Evolutionary conservation across 108 stramenopile species (phyloP).

Genomic region (Cylindrotheca closterium): DNA sequence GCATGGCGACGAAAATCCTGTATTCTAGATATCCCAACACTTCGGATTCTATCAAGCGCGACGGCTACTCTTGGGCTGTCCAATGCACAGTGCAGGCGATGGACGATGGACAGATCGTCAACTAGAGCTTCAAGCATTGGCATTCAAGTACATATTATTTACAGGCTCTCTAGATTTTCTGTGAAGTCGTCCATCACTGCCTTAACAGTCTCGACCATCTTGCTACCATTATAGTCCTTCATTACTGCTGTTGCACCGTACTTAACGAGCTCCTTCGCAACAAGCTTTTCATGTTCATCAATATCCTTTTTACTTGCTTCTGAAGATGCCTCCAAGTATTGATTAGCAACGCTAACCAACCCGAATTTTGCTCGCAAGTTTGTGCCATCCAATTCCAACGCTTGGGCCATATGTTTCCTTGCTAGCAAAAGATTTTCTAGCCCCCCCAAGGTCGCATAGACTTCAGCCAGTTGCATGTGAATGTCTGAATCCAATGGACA

Average conservation of each 20-base stretch:
- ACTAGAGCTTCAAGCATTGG: no score
- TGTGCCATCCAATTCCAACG: conserved; percentile 63
- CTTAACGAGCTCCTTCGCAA: conserved; percentile 69
- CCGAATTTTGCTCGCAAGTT: conserved; percentile 73
- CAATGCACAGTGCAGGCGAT: no score
- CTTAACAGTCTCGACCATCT: conserved; percentile 47
- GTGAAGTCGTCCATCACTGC: conserved; percentile 46
- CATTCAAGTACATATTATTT: no score
- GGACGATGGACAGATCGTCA: no score
- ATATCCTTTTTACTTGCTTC: conserved; percentile 33
- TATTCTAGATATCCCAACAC: no score
- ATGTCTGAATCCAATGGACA: conserved; percentile 68
- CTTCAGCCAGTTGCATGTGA: conserved; percentile 69
- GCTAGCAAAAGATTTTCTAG: conserved; percentile 58
- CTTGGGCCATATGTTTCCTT: conserved; percentile 81
- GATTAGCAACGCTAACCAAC: conserved; percentile 57
- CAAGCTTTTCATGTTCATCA: conserved; percentile 63
- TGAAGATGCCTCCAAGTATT: conserved; percentile 64
- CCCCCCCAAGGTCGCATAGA: conserved; percentile 70
- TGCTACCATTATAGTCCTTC: conserved; percentile 57
- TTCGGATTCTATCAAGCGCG: no score
- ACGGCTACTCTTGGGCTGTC: no score
- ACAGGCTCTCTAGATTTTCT: conserved; percentile 16
- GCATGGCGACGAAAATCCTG: no score
- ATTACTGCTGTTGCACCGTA: conserved; percentile 59